Conservation (phyloP, 768 basidiomycete genomes). For the Phanerochaete sordida region DNA sequence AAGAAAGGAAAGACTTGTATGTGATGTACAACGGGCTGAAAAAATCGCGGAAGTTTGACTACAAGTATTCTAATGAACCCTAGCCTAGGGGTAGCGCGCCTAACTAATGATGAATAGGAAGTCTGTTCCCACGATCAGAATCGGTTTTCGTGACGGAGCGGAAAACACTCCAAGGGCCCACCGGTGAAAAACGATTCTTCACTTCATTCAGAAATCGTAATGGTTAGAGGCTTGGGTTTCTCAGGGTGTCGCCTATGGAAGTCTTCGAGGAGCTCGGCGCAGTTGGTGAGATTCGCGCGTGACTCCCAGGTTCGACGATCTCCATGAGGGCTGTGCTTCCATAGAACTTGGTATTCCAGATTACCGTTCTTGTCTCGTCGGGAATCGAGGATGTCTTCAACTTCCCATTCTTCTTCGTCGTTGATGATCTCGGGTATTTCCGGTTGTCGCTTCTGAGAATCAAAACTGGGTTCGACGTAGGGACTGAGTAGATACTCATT, state of each 20-base stretch:
- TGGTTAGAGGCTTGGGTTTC: conserved; percentile 4
- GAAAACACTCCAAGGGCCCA: no score
- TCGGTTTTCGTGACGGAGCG: no score
- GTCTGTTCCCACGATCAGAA: no score
- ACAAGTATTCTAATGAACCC: no score
- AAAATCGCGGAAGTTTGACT: no score
- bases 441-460: conserved; percentile 12
- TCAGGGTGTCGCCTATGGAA: conserved; percentile 12
- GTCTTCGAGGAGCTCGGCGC: not conserved
- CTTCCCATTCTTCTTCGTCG: conserved; percentile 8
- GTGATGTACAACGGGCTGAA: no score
- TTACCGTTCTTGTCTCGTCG: not conserved
- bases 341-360: conserved; percentile 25
- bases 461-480: conserved; percentile 11
- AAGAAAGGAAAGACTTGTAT: no score
- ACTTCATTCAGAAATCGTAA: no score
- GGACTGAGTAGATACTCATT: conserved; percentile 14
- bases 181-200: no score
- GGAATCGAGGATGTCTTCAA: conserved; percentile 21
- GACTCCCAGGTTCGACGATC: conserved; percentile 18
- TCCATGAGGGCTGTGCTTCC: conserved; percentile 19
- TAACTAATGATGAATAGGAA: no score
- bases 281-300: not conserved
- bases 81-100: no score
- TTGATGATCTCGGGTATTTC: conserved; percentile 12